Evolutionary conservation across 306 rosid genomes (phyloP).

Genomic region (Pyrus betulifolia): DNA sequence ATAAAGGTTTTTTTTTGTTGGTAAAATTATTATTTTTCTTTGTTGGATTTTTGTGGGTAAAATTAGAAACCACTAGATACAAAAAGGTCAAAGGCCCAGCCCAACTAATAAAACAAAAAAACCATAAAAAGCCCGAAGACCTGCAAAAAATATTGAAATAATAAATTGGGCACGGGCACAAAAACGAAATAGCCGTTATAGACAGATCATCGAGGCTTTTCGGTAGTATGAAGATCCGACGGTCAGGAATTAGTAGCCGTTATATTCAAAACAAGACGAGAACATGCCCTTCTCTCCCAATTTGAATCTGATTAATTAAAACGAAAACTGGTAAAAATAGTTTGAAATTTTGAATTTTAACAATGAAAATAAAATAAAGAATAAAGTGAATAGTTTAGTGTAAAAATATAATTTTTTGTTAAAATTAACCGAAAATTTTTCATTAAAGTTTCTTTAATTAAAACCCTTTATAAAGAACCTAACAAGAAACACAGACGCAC

Average conservation of each 20-base stretch:
- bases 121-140: neutral
- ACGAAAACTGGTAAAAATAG: neutral
- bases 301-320: neutral
- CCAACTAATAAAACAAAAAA: no score
- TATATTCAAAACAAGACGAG: conserved; percentile 24
- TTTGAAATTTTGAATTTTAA: no score
- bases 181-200: conserved; percentile 29
- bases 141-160: neutral
- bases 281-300: conserved; percentile 6
- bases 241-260: conserved; percentile 33
- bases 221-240: conserved; percentile 6
- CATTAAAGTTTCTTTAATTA: no score
- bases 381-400: no score
- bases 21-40: no score
- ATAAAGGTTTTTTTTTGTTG: no score
- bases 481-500: neutral
- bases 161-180: neutral
- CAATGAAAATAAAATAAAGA: no score
- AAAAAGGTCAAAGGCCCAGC: no score
- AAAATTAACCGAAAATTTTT: no score
- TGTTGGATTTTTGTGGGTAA: no score
- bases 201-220: conserved; percentile 7
- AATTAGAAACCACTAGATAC: no score
- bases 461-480: neutral
- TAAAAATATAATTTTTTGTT: no score